Percentiles rank a stretch among this genome's conserved stretches.
These are phyloP conservation scores for Rubia yunnanensis DNA, from an alignment of 257 asterid genomes.

Conservation along the genomic window DNA sequence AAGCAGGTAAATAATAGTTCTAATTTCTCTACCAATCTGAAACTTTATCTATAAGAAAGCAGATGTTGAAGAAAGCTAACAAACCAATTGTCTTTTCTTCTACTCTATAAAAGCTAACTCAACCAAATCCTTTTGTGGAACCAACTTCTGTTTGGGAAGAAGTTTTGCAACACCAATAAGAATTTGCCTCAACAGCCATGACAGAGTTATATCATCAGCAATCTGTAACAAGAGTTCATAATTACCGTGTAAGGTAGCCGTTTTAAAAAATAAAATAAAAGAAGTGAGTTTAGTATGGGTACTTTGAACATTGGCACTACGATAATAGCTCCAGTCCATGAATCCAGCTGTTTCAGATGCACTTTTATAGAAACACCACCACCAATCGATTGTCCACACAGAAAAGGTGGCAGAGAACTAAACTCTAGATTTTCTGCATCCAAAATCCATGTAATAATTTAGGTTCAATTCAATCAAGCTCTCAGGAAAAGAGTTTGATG, in stretches of 20 bases:
- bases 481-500: neutral
- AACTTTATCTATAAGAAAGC: neutral
- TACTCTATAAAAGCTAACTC: conserved; percentile 66
- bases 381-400: conserved; percentile 94
- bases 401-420: conserved; percentile 53
- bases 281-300: conserved; percentile 14
- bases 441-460: neutral
- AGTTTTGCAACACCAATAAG: conserved; percentile 64
- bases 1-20: neutral
- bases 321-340: conserved; percentile 85
- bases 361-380: conserved; percentile 89
- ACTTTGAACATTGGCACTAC: conserved; percentile 99
- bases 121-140: conserved; percentile 71
- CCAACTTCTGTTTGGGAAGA: conserved; percentile 73
- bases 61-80: conserved; percentile 12
- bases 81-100: conserved; percentile 54
- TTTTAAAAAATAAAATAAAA: neutral
- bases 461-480: neutral
- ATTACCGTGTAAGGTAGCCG: conserved; percentile 2
- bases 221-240: conserved; percentile 31
- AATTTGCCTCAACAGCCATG: conserved; percentile 55
- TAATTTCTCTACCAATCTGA: neutral
- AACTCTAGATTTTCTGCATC: conserved; percentile 56
- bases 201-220: conserved; percentile 83
- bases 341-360: conserved; percentile 77